phyloP scores from a whole-genome alignment of 78 protist species.

The Dictyostelium purpureum region DNA sequence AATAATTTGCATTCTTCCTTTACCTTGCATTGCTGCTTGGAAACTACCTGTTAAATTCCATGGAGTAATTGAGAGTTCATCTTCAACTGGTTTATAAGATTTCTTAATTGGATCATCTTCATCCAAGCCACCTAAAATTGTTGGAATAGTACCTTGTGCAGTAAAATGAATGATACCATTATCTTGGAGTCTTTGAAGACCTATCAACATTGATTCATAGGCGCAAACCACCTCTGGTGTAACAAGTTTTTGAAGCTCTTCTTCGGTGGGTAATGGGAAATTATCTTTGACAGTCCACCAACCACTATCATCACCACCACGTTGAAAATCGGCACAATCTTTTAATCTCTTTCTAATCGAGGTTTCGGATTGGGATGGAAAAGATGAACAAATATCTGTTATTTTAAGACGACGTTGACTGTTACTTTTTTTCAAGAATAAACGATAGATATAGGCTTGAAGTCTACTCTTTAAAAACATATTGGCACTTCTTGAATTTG shows the following conservation, averaged over 20 bases:
- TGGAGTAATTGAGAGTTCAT: slow-evolving; percentile 62
- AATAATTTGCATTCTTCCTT: slow-evolving; percentile 56
- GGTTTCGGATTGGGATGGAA: slow-evolving; percentile 76
- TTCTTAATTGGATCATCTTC: slow-evolving; percentile 43
- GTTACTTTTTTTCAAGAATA: slow-evolving; percentile 47
- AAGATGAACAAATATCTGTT: slow-evolving; percentile 46
- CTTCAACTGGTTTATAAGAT: slow-evolving; percentile 45
- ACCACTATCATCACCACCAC: slow-evolving; percentile 86
- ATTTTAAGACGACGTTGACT: slow-evolving; percentile 58
- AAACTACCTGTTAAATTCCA: slow-evolving; percentile 80
- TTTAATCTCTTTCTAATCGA: slow-evolving; percentile 80
- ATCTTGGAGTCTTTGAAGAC: slow-evolving; percentile 60
- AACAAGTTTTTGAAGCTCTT: slow-evolving; percentile 64
- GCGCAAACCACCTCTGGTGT: slow-evolving; percentile 73
- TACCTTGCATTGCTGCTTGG: slow-evolving; percentile 44
- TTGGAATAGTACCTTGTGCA: slow-evolving; percentile 53
- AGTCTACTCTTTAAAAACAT: slow-evolving; percentile 60
- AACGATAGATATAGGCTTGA: slow-evolving; percentile 74
- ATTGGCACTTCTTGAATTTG: slow-evolving; percentile 67
- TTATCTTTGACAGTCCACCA: slow-evolving; percentile 81
- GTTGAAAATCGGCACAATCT: slow-evolving; percentile 80
- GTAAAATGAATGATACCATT: slow-evolving; percentile 78
- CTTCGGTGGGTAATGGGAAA: slow-evolving; percentile 69
- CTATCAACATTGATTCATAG: slow-evolving; percentile 57
- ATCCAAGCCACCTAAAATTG: slow-evolving; percentile 15